Evolutionary conservation across 306 rosid genomes (phyloP).

Genomic region (Quercus rubra): DNA sequence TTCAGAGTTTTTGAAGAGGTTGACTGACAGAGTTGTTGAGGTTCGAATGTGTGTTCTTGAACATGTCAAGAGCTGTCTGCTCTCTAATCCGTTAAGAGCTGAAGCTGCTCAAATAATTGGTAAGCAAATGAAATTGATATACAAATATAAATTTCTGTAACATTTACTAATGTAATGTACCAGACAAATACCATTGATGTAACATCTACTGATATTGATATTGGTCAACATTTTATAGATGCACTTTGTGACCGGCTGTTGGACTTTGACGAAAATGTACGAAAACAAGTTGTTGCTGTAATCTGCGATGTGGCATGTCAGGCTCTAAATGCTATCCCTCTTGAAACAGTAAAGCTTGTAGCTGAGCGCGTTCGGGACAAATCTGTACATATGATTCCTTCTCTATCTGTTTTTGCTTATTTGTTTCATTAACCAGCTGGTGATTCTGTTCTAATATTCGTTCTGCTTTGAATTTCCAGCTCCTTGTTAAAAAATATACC

Average conservation of each 20-base stretch:
- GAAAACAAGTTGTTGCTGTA: constrained; percentile 96
- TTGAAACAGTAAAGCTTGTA: constrained; percentile 82
- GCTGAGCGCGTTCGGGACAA: constrained; percentile 98
- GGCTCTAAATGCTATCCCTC: constrained; percentile 57
- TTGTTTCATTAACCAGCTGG: constrained; percentile 1
- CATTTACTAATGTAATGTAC: constrained; percentile 2
- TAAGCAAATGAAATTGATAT: constrained; percentile 35
- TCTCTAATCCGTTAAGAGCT: constrained; percentile 68
- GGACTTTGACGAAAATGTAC: constrained; percentile 93
- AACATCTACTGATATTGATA: constrained; percentile 30
- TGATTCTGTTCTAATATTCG: constrained; percentile 23
- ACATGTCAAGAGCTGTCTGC: constrained; percentile 77
- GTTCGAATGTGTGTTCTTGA: constrained; percentile 91
- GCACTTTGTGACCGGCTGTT: constrained; percentile 91
- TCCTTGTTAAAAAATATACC: constrained; percentile 88
- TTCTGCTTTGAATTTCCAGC: constrained; percentile 50
- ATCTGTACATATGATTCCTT: constrained; percentile 62
- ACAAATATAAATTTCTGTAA: neutral
- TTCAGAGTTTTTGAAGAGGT: constrained; percentile 88
- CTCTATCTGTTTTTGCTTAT: constrained; percentile 1
- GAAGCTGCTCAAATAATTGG: constrained; percentile 82
- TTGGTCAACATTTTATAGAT: constrained; percentile 52
- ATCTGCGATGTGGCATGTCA: constrained; percentile 85
- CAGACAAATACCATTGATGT: neutral
- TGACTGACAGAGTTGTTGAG: constrained; percentile 83